Percentiles rank a stretch among this genome's conserved stretches.
Conservation (phyloP, 1,284 basidiomycete species). For the Rhodofomes roseus region DNA sequence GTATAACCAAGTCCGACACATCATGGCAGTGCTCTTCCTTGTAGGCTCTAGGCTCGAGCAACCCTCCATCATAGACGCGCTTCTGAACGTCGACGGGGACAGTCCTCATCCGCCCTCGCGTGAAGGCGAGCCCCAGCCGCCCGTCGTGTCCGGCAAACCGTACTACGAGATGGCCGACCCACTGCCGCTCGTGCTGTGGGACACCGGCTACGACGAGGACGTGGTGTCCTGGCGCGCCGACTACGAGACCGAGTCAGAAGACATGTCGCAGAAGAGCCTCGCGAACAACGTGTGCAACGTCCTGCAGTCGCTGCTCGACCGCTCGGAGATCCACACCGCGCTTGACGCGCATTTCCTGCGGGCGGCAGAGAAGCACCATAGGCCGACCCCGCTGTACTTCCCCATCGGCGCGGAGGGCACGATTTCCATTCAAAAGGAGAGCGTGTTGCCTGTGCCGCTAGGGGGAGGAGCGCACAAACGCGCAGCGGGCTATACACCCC, state of each 20-base stretch:
- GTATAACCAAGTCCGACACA: slow-evolving; percentile 97
- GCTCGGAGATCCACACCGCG: slow-evolving; percentile 54
- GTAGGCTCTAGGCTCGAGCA: slow-evolving; percentile 82
- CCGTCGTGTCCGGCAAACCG: slow-evolving; percentile 71
- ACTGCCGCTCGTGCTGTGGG: slow-evolving; percentile 90
- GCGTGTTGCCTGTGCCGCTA: slow-evolving; percentile 55
- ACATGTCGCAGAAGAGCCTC: slow-evolving; percentile 20
- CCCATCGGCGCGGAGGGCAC: slow-evolving; percentile 26
- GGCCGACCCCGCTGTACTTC: slow-evolving; percentile 30
- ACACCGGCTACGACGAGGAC: slow-evolving; percentile 73
- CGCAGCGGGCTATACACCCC: slow-evolving; percentile 58
- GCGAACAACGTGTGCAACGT: slow-evolving; percentile 51
- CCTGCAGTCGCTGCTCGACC: slow-evolving; percentile 52
- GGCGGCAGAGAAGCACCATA: slow-evolving; percentile 48
- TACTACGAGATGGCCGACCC: slow-evolving; percentile 92
- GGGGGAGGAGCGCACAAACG: slow-evolving; percentile 72
- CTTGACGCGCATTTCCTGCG: slow-evolving; percentile 63
- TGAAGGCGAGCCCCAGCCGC: slow-evolving; percentile 34
- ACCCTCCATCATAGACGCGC: slow-evolving; percentile 66
- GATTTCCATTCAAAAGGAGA: slow-evolving; percentile 15
- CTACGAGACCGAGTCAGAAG: slow-evolving; percentile 25
- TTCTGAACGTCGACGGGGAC: slow-evolving; percentile 65
- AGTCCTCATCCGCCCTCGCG: slow-evolving; percentile 28
- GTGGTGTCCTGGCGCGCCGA: slow-evolving; percentile 76
- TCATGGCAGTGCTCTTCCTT: slow-evolving; percentile 90